These are phyloP conservation scores for Pestalotiopsis sp. DNA, from an alignment of 2,329 filamentous ascomycete genomes.

Conservation along the genomic window DNA sequence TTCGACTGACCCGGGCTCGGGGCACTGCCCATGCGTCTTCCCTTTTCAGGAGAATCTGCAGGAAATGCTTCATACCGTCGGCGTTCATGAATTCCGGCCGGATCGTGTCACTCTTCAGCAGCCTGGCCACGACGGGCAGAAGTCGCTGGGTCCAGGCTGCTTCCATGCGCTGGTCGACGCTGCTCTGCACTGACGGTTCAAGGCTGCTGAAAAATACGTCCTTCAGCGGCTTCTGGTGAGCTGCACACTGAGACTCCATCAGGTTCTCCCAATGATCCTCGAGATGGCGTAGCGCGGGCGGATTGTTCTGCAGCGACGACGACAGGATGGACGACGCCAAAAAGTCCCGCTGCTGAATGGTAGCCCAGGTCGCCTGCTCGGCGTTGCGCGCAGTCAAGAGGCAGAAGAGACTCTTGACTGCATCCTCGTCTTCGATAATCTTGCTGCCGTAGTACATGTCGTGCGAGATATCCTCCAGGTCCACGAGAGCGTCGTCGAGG, in stretches of 20 bases:
- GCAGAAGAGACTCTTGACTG: slow-evolving; percentile 59
- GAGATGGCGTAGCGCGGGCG: slow-evolving; percentile 58
- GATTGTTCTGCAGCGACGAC: slow-evolving; percentile 66
- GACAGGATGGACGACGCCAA: slow-evolving; percentile 61
- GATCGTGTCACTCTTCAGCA: slow-evolving; percentile 57
- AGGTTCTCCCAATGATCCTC: slow-evolving; percentile 49
- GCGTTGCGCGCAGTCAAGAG: slow-evolving; percentile 44
- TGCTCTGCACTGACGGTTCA: slow-evolving; percentile 25
- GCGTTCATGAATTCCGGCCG: slow-evolving; percentile 57
- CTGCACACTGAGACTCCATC: slow-evolving; percentile 39
- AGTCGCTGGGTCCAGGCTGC: slow-evolving; percentile 27
- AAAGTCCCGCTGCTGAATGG: slow-evolving; percentile 39
- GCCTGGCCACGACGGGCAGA: slow-evolving; percentile 55
- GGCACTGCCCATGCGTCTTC: slow-evolving; percentile 52
- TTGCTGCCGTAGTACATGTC: slow-evolving; percentile 72
- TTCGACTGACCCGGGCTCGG: slow-evolving; percentile 57
- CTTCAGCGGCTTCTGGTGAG: slow-evolving; percentile 29
- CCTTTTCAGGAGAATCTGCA: slow-evolving; percentile 53
- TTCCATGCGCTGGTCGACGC: slow-evolving; percentile 20
- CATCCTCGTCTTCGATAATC: slow-evolving; percentile 58
- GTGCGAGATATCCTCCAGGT: slow-evolving; percentile 66
- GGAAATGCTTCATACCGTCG: slow-evolving; percentile 56
- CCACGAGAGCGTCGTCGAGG: slow-evolving; percentile 55
- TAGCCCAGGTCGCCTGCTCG: slow-evolving; percentile 24
- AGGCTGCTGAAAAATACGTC: slow-evolving; percentile 46